phyloP scores from a whole-genome alignment of 2,329 filamentous ascomycete species.

The Lasiodiplodia citricola region DNA sequence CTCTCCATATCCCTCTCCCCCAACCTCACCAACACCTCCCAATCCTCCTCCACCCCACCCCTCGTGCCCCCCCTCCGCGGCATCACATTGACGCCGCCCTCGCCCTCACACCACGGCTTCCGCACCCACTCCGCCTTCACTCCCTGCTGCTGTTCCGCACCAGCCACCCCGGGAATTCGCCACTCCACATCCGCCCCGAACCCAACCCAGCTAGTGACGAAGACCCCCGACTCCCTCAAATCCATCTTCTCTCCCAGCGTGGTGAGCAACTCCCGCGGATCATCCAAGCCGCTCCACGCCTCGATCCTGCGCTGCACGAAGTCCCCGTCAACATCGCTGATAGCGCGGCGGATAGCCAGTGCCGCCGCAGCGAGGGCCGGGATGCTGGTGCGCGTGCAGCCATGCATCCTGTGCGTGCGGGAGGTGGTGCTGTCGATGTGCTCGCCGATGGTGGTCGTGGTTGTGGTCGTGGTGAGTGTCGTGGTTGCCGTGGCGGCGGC shows the following conservation, averaged over 20 bases:
- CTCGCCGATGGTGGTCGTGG: no score
- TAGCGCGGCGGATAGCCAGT: neutral
- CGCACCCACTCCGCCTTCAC: neutral
- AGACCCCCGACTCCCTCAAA: neutral
- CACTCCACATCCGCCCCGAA: constrained; percentile 8
- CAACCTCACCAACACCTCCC: constrained; percentile 11
- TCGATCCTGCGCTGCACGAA: neutral
- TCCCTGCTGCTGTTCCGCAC: neutral
- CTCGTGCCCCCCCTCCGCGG: neutral
- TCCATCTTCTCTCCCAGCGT: neutral
- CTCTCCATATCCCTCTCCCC: constrained; percentile 6
- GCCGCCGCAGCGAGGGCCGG: neutral
- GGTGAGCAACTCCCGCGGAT: neutral
- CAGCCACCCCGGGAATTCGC: neutral
- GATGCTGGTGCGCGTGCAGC: neutral
- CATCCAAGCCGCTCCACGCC: neutral
- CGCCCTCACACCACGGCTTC: constrained; percentile 14
- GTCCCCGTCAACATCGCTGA: neutral
- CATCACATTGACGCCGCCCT: constrained; percentile 1
- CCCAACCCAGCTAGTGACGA: neutral
- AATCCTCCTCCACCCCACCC: neutral
- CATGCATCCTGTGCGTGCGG: no score
- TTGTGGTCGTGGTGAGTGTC: no score
- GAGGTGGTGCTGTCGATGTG: no score
- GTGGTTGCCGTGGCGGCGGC: neutral